Conservation (phyloP, 2,329 filamentous ascomycete species). For the Pseudofabraea citricarpa region DNA sequence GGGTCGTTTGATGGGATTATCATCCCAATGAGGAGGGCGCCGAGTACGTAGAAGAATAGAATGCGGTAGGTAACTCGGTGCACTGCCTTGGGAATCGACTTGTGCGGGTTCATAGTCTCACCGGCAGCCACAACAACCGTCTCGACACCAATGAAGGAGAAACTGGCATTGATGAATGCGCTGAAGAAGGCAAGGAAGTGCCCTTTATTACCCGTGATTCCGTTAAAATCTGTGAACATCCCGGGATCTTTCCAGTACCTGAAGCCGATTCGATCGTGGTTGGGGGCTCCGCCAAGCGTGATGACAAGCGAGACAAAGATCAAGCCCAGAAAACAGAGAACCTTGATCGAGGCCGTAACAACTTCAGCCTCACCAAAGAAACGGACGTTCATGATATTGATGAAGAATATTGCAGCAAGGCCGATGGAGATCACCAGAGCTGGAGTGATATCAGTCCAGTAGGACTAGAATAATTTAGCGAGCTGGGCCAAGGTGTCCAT, state of each 20-base stretch:
- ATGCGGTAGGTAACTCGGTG: slow-evolving; percentile 53
- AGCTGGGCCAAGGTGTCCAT: background rate
- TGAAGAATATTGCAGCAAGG: slow-evolving; percentile 21
- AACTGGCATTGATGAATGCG: slow-evolving; percentile 37
- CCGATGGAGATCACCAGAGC: slow-evolving; percentile 19
- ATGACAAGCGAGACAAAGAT: slow-evolving; percentile 24
- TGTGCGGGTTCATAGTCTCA: slow-evolving; percentile 48
- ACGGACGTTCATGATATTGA: slow-evolving; percentile 39
- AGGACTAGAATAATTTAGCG: slow-evolving; percentile 9
- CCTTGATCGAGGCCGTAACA: slow-evolving; percentile 14
- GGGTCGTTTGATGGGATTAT: slow-evolving; percentile 47
- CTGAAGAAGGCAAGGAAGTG: slow-evolving; percentile 45
- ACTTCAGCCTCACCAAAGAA: slow-evolving; percentile 57
- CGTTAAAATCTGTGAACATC: slow-evolving; percentile 20
- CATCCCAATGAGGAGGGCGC: slow-evolving; percentile 50
- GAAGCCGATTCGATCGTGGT: slow-evolving; percentile 29
- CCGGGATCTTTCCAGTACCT: slow-evolving; percentile 38
- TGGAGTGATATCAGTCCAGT: slow-evolving; percentile 18
- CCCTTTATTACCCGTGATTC: slow-evolving; percentile 32
- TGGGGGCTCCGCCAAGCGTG: slow-evolving; percentile 23
- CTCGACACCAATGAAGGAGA: slow-evolving; percentile 41
- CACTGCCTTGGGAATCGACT: slow-evolving; percentile 50
- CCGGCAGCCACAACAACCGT: slow-evolving; percentile 47
- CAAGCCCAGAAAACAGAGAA: slow-evolving; percentile 13
- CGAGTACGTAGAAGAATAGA: slow-evolving; percentile 52